Evolutionary conservation across 2,329 filamentous ascomycete genomes (phyloP).

Genomic region (Fusarium denticulatum): DNA sequence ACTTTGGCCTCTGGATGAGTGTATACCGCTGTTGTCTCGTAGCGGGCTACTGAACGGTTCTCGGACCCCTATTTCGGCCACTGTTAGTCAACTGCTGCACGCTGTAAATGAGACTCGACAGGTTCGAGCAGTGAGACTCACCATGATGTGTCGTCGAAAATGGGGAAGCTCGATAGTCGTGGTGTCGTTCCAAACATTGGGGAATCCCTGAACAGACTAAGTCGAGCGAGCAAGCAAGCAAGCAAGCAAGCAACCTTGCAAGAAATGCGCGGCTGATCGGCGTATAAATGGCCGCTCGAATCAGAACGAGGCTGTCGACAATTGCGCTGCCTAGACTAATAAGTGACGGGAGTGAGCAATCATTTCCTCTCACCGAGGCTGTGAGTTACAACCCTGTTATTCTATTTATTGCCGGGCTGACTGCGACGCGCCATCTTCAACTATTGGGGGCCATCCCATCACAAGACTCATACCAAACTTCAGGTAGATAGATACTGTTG

Average conservation of each 20-base stretch:
- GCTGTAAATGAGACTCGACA: neutral
- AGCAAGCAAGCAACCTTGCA: neutral
- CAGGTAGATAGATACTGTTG: neutral
- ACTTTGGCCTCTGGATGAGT: constrained; percentile 67
- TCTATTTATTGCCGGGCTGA: neutral
- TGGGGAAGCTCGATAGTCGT: constrained; percentile 7
- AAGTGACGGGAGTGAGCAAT: neutral
- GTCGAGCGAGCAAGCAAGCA: neutral
- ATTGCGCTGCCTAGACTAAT: constrained; percentile 15
- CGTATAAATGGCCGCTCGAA: constrained; percentile 20
- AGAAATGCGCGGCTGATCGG: neutral
- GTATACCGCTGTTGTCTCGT: constrained; percentile 68
- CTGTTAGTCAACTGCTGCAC: neutral
- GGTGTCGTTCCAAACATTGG: constrained; percentile 25
- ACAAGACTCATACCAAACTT: constrained; percentile 24
- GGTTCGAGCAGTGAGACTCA: constrained; percentile 12
- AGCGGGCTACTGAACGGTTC: constrained; percentile 53
- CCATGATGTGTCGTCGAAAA: constrained; percentile 40
- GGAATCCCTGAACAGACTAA: neutral
- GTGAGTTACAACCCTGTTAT: neutral
- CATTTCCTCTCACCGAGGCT: constrained; percentile 7
- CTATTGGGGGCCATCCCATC: constrained; percentile 17
- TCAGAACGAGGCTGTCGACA: constrained; percentile 16
- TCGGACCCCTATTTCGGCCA: constrained; percentile 50
- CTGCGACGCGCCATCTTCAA: neutral